Conservation (phyloP, 345 rosid genomes). For the Lepidium sativum region DNA sequence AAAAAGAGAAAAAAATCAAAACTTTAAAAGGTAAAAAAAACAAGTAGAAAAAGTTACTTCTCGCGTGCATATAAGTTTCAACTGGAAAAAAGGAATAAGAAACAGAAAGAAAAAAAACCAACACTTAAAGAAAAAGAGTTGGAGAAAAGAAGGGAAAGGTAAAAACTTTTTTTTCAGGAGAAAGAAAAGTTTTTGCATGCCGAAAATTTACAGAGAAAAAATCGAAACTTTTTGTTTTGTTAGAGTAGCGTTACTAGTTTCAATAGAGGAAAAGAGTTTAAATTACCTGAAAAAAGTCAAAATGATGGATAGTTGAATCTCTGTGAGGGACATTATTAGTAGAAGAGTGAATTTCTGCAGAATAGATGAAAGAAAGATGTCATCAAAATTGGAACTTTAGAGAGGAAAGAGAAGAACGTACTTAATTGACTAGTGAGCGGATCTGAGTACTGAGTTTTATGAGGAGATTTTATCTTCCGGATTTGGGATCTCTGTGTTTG, state of each 20-base stretch:
- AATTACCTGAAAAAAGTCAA: conserved; percentile 25
- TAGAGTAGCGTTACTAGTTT: not conserved
- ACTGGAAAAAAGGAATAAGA: conserved; percentile 13
- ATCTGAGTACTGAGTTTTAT: conserved; percentile 3
- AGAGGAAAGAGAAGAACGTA: conserved; percentile 7
- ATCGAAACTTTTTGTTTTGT: not conserved
- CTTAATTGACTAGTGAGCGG: not conserved
- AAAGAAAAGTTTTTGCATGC: conserved; percentile 17
- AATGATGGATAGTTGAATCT: not conserved
- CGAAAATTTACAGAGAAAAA: not conserved
- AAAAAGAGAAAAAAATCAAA: conserved; percentile 1
- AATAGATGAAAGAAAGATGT: conserved; percentile 8
- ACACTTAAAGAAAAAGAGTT: conserved; percentile 24
- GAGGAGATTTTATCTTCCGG: conserved; percentile 7
- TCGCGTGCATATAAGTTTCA: conserved; percentile 30
- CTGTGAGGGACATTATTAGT: conserved; percentile 6
- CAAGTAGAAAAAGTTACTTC: conserved; percentile 27
- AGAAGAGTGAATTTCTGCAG: conserved; percentile 14
- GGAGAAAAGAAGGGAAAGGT: conserved; percentile 12
- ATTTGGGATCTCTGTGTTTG: conserved; percentile 20
- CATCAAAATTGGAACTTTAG: not conserved
- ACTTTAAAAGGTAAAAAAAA: not conserved
- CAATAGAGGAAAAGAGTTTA: not conserved
- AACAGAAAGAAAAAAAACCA: not conserved
- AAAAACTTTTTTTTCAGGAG: conserved; percentile 3